Percentiles rank a stretch among this genome's conserved stretches.
phyloP scores from a whole-genome alignment of 225 moss, liverwort and hornwort genomes.

The Anthoceros angustus region DNA sequence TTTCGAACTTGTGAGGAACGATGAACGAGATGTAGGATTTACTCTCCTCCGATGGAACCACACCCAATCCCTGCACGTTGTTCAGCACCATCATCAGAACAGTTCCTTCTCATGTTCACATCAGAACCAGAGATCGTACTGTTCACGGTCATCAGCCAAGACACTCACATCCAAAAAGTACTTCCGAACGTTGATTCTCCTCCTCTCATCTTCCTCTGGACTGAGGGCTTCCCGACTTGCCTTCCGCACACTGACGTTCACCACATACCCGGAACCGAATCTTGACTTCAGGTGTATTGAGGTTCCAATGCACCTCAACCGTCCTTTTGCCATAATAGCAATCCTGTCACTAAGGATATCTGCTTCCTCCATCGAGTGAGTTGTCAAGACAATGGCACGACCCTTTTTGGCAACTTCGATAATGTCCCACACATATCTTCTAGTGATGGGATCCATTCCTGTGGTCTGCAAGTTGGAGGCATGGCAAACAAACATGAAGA shows the following conservation, averaged over 20 bases:
- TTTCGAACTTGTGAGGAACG: slow-evolving; percentile 62
- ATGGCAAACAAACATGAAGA: background rate
- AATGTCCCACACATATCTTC: slow-evolving; percentile 96
- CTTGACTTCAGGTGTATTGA: slow-evolving; percentile 82
- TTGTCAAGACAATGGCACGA: slow-evolving; percentile 90
- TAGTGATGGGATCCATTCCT: slow-evolving; percentile 95
- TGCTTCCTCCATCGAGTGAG: slow-evolving; percentile 98
- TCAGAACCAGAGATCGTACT: background rate
- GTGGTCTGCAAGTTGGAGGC: slow-evolving; percentile 18
- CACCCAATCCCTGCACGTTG: slow-evolving; percentile 39
- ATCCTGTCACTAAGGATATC: slow-evolving; percentile 85
- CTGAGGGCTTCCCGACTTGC: slow-evolving; percentile 19
- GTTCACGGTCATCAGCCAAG: background rate
- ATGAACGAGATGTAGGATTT: slow-evolving; percentile 71
- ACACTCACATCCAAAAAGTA: slow-evolving; percentile 28
- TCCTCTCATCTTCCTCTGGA: slow-evolving; percentile 40
- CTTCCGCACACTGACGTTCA: slow-evolving; percentile 74
- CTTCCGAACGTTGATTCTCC: slow-evolving; percentile 36
- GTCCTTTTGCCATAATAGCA: slow-evolving; percentile 90
- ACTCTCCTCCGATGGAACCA: slow-evolving; percentile 53
- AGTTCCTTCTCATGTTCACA: background rate
- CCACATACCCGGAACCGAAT: slow-evolving; percentile 87
- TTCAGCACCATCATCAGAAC: background rate
- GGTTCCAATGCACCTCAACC: slow-evolving; percentile 81
- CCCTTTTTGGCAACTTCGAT: slow-evolving; percentile 83